Evolutionary conservation across 805 yeast genomes (phyloP).

Genomic region (Ogataea trehalophila): DNA sequence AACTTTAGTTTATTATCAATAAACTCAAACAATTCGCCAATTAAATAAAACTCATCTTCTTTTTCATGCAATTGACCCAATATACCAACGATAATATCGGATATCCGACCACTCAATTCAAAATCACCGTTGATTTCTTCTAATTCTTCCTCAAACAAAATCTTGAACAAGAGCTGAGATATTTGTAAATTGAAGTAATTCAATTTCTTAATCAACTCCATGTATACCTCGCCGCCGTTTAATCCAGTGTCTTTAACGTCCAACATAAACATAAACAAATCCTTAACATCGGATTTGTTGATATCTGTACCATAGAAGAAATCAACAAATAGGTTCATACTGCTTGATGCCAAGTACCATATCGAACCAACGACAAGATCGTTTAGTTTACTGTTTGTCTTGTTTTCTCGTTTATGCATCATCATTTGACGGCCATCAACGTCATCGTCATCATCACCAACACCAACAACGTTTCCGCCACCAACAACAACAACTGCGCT

Average conservation of each 20-base stretch:
- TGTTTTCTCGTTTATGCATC: slow-evolving; percentile 1
- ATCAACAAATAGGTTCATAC: slow-evolving; percentile 16
- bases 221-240: background rate
- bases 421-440: slow-evolving; percentile 7
- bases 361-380: slow-evolving; percentile 15
- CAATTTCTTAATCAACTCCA: slow-evolving; percentile 22
- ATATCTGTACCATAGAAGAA: slow-evolving; percentile 13
- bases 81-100: slow-evolving; percentile 7
- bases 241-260: slow-evolving; percentile 8
- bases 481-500: too few relatives aligned
- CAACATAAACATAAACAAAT: slow-evolving; percentile 12
- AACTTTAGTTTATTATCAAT: slow-evolving; percentile 30
- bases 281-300: slow-evolving; percentile 10
- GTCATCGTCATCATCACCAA: slow-evolving; percentile 4
- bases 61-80: slow-evolving; percentile 10
- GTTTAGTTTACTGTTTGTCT: slow-evolving; percentile 5
- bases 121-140: slow-evolving; percentile 6
- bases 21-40: slow-evolving; percentile 37
- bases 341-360: slow-evolving; percentile 20
- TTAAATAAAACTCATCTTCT: slow-evolving; percentile 15
- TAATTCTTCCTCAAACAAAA: slow-evolving; percentile 23
- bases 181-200: slow-evolving; percentile 39
- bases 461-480: background rate
- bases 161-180: slow-evolving; percentile 35
- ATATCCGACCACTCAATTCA: slow-evolving; percentile 5